These are phyloP conservation scores for Russula dissimulans DNA, from an alignment of 768 basidiomycete species.

Conservation along the genomic window DNA sequence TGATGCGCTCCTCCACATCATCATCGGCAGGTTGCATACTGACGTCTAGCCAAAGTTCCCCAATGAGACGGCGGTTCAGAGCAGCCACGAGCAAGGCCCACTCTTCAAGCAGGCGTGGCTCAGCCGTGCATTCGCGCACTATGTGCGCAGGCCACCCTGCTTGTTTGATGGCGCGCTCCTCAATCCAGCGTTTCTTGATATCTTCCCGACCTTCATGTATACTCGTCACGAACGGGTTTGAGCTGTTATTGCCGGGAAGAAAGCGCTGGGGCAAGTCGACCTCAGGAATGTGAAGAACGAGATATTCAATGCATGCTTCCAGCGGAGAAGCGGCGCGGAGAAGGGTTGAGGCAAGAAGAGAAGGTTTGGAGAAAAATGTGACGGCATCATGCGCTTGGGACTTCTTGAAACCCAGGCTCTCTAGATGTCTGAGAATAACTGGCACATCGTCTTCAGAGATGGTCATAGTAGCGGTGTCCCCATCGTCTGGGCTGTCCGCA, in stretches of 20 bases:
- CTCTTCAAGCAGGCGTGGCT: conserved; percentile 33
- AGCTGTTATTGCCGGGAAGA: conserved; percentile 53
- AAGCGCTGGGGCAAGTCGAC: conserved; percentile 76
- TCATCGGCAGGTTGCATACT: conserved; percentile 1
- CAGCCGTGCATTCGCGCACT: conserved; percentile 46
- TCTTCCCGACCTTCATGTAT: conserved; percentile 52
- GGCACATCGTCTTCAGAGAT: conserved; percentile 37
- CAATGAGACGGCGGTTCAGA: conserved; percentile 48
- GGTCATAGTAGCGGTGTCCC: conserved; percentile 27
- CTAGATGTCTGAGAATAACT: conserved; percentile 46
- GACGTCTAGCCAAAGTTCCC: conserved; percentile 28
- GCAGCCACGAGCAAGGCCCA: conserved; percentile 47
- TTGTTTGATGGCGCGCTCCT: conserved; percentile 72
- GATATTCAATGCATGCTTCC: conserved; percentile 76
- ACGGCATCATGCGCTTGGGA: conserved; percentile 43
- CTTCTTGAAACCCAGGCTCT: conserved; percentile 55
- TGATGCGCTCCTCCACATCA: conserved; percentile 31
- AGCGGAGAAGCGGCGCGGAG: conserved; percentile 50
- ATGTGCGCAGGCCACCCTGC: conserved; percentile 72
- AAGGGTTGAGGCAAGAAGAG: conserved; percentile 51
- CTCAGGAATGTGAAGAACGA: conserved; percentile 77
- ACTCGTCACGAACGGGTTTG: conserved; percentile 59
- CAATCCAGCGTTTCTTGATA: conserved; percentile 67
- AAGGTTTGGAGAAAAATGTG: conserved; percentile 48
- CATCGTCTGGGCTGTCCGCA: conserved; percentile 41